Base-by-base conservation (phyloP, 768 basidiomycete species). In the Tricholoma terreum region DNA sequence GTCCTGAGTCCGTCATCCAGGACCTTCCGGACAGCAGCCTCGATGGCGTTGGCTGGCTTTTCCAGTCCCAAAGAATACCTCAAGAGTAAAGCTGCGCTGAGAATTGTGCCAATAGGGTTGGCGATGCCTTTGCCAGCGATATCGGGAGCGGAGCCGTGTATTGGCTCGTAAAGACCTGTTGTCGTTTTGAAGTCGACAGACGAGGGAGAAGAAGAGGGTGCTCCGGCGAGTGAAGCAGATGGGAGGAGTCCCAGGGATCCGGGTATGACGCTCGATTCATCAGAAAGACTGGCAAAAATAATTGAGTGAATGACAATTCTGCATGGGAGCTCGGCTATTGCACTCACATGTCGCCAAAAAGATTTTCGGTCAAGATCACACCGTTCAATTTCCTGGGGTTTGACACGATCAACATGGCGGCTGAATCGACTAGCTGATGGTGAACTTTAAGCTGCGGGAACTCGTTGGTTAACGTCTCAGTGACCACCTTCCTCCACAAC, bases 331-430 rank as follows among this genome's bases (percentile, higher is more conserved):
- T n/a, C n/a, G n/a, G 34, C 35, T 31, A 51, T 19, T 24, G 48
- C 52, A 77, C 92, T 68, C 68, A 98, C 97, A 98, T 98, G 72
- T 98, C 95, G 46, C 95, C 95, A 61, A 98, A 97, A 71, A 98
- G 72, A 72, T 98, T 98, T 75, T 95, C 95, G 0, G 94, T 99
- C 56, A 99, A 74, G 62, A 98, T 81, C 46, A 99, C 86, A 59
- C 97, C 97, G 69, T 99, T 99, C 55, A 99, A 79, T 73, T 94
- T 96, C 64, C 80, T 84, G 7, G 97, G 97, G 66, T 81, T 92
- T 24, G 87, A 77, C 49, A 97, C 92, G 70, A 99, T 90, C 59
- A 96, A 68, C 97, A 99, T 98, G 9, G 97, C 87, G 4, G 97
- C 94, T 2, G 94, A 89, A 74, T 99, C 97, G 55, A 98, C 94